phyloP scores from a whole-genome alignment of 2,329 filamentous ascomycete genomes.

The Trichoderma harzianum region DNA sequence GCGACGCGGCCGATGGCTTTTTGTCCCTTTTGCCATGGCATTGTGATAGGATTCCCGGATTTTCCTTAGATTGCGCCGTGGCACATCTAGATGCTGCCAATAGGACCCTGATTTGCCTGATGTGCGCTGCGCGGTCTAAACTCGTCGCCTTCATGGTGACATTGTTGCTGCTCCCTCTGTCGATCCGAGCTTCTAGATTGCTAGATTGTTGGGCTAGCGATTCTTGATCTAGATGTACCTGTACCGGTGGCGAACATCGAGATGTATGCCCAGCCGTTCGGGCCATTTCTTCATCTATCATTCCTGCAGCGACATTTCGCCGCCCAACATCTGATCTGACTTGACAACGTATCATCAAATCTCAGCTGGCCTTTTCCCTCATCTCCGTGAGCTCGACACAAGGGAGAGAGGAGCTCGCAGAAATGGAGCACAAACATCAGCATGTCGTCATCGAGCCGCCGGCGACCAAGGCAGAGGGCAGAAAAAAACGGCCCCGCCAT shows the following conservation, averaged over 20 bases:
- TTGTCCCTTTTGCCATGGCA: neutral
- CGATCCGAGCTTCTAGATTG: slow-evolving; percentile 15
- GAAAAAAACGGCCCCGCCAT: neutral
- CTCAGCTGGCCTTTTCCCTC: neutral
- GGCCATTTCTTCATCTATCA: neutral
- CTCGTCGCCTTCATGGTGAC: neutral
- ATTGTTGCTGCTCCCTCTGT: neutral
- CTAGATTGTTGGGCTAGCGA: slow-evolving; percentile 2
- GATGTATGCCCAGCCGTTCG: neutral
- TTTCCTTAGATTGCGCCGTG: slow-evolving; percentile 6
- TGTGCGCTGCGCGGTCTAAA: neutral
- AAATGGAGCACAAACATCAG: slow-evolving; percentile 10
- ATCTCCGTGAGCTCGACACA: neutral
- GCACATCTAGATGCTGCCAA: slow-evolving; percentile 9
- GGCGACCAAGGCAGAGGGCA: neutral
- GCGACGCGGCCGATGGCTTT: neutral
- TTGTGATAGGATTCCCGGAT: neutral
- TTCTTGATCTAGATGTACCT: neutral
- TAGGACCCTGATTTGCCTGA: slow-evolving; percentile 14
- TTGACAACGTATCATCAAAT: neutral
- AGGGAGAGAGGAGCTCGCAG: neutral
- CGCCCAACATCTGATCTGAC: neutral
- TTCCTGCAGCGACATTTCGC: neutral
- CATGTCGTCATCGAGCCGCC: slow-evolving; percentile 14
- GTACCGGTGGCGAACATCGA: neutral